phyloP scores from a whole-genome alignment of 331 rosid genomes.

The Stylosanthes scabra region DNA sequence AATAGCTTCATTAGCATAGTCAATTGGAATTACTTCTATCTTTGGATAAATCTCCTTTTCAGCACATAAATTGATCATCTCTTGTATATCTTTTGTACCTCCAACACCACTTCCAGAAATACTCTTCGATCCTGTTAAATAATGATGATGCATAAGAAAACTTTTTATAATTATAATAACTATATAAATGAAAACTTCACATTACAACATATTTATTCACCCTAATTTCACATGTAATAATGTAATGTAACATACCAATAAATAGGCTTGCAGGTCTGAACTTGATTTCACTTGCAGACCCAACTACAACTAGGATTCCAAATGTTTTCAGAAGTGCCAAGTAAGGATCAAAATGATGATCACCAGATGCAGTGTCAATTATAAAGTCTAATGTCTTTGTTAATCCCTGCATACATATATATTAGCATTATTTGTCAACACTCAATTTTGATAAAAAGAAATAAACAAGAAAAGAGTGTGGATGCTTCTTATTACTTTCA shows the following conservation, averaged over 20 bases:
- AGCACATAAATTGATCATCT: conserved; percentile 84
- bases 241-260: conserved; percentile 50
- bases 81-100: conserved; percentile 76
- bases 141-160: conserved; percentile 20
- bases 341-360: conserved; percentile 84
- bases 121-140: conserved; percentile 61
- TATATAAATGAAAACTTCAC: not conserved
- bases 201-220: conserved; percentile 14
- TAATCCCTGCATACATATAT: conserved; percentile 49
- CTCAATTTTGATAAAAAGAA: conserved; percentile 2
- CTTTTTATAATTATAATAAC: not conserved
- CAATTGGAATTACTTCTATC: conserved; percentile 80
- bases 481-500: conserved; percentile 57
- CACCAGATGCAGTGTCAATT: conserved; percentile 88
- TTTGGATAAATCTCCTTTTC: conserved; percentile 64
- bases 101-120: conserved; percentile 70
- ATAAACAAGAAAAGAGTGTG: not conserved
- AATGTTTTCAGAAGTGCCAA: conserved; percentile 66
- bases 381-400: conserved; percentile 74
- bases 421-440: not conserved
- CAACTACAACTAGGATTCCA: conserved; percentile 71
- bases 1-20: conserved; percentile 79
- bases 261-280: conserved; percentile 64
- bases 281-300: conserved; percentile 76
- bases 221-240: not conserved